Evolutionary conservation across 2,329 filamentous ascomycete genomes (phyloP).

Genomic region (Penicillium frequentans): DNA sequence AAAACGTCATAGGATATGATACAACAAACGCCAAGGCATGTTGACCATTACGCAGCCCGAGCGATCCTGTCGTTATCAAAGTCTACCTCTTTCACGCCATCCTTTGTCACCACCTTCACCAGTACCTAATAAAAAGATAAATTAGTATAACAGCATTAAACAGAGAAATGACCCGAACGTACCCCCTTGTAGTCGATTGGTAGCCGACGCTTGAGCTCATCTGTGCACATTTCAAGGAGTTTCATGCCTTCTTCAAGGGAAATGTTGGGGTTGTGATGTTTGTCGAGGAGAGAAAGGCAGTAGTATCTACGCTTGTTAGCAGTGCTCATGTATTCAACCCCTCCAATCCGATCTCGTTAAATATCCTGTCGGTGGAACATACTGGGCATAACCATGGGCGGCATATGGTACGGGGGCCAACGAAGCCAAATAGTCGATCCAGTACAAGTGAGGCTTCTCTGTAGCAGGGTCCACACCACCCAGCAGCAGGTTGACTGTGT

Average conservation of each 20-base stretch:
- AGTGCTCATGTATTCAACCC: background rate
- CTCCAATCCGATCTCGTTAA: background rate
- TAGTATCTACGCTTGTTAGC: constrained; percentile 68
- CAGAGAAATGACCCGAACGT: constrained; percentile 32
- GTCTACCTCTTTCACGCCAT: constrained; percentile 81
- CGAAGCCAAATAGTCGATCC: constrained; percentile 94
- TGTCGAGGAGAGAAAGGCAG: constrained; percentile 95
- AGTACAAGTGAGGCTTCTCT: constrained; percentile 88
- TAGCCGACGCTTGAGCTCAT: constrained; percentile 94
- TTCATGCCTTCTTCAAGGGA: constrained; percentile 85
- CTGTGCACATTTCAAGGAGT: constrained; percentile 89
- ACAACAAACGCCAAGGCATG: constrained; percentile 28
- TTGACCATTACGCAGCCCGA: constrained; percentile 44
- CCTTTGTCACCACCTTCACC: constrained; percentile 93
- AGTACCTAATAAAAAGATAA: constrained; percentile 36
- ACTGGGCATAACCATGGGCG: constrained; percentile 97
- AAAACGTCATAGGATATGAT: constrained; percentile 30
- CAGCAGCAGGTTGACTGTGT: constrained; percentile 94
- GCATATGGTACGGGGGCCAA: constrained; percentile 89
- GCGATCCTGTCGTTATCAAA: constrained; percentile 75
- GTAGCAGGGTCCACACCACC: constrained; percentile 92
- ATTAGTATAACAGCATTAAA: constrained; percentile 5
- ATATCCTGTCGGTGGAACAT: constrained; percentile 39
- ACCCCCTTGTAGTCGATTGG: constrained; percentile 99
- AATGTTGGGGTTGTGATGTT: constrained; percentile 97